Base-by-base conservation (phyloP, 2,329 filamentous ascomycete species). In the Zasmidium citrigriseum region DNA sequence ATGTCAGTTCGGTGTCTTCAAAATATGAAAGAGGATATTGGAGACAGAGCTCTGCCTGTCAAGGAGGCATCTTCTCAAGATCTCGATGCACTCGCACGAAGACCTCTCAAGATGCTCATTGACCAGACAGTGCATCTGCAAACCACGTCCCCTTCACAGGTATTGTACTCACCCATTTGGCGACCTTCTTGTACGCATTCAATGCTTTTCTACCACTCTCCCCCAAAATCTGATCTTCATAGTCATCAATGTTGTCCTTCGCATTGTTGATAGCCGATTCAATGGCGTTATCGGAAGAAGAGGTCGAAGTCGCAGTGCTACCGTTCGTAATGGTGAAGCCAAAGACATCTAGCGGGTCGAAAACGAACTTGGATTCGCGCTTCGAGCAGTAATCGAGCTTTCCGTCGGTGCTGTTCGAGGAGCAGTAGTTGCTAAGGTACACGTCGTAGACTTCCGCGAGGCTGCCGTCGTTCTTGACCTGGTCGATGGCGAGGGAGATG, bases 361-460 rank as follows among this genome's bases (percentile, higher is more conserved):
- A 84, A 68, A 89, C 91, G 86, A 90, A 99, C 77, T 91, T 81
- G 67, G 88, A 87, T 73, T 88, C 79, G 55, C 87, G 82, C 66
- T 86, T 80, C 54, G 86, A 88, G 84, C 93, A 98, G 67, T 82
- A 76, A 46, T 76, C 77, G 65, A 83, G 75, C 16, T 75, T 74
- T 64, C 80, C 81, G 25, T 65, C 61, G 57, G 72, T 70, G 50
- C 72, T 80, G 64, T 83, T 82, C 65, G 80, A 74, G 52, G 82
- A 76, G 83, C 95, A 98, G 83, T 92, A 96, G 72, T 89, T 89
- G 89, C 91, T 96, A 38, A 98, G 82, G 71, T 84, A 86, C 71
- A 98, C 82, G 61, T 89, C 84, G 83, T 97, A 98, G 70, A 86
- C 82, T 72, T 93, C 86, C 69, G 83, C 84, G 59, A 96, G 83